These are phyloP conservation scores for Cinnamomum chago DNA, from an alignment of 164 flowering plant genomes.

Conservation along the genomic window DNA sequence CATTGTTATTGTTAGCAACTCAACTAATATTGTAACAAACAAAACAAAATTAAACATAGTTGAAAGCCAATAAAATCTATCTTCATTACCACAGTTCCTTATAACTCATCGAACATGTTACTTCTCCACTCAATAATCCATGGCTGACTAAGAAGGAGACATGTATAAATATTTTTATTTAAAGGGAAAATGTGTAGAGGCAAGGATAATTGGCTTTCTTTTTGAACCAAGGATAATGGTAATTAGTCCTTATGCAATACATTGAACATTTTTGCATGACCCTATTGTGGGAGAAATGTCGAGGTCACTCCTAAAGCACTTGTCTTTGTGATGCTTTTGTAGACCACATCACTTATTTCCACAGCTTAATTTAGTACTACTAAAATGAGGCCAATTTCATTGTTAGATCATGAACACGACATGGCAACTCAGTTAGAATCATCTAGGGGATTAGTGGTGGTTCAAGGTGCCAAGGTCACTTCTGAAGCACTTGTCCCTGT, in stretches of 20 bases:
- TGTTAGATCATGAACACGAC: background rate
- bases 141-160: background rate
- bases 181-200: background rate
- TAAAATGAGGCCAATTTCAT: background rate
- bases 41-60: background rate
- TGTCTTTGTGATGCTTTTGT: conserved; percentile 41
- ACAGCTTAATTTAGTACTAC: conserved; percentile 40
- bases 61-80: background rate
- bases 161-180: background rate
- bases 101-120: too few relatives aligned
- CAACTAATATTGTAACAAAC: background rate
- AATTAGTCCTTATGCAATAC: conserved; percentile 8
- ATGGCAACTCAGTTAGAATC: background rate
- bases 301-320: conserved; percentile 36
- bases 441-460: background rate
- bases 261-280: conserved; percentile 27
- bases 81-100: too few relatives aligned
- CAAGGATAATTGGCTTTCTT: background rate
- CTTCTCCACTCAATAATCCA: background rate
- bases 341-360: conserved; percentile 34
- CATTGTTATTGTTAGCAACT: background rate
- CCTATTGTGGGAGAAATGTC: conserved; percentile 20
- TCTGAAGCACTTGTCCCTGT: too few relatives aligned
- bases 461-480: too few relatives aligned
- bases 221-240: conserved; percentile 3